Evolutionary conservation across 108 stramenopile genomes (phyloP), one percentile per base, ranked within the genome.

Genomic region (Nannochloropsis oceanica): DNA sequence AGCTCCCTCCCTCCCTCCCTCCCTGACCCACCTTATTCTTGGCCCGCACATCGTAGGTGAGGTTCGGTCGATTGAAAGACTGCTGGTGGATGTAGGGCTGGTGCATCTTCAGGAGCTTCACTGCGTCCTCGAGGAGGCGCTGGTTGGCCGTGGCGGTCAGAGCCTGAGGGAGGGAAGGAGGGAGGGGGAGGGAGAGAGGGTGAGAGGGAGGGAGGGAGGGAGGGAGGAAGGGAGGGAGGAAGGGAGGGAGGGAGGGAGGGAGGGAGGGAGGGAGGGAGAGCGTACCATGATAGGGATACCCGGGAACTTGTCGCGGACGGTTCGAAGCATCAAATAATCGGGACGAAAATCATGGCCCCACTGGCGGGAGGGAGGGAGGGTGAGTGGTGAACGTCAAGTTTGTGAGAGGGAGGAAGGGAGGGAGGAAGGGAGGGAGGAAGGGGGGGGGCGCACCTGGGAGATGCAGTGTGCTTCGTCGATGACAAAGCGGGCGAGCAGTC

Each of bases 91-190:
- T 82, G 83, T 94, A 94, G 83, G 92, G 91, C 82, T 85, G 46
- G 18, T 46, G 82, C 80, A 89, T 82, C 26, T 42, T 27, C 20
- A 89, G 82, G 27, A 98, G 88, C 7, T 90, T 93, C 27, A 93
- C 89, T 59, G 95, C 93, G 83, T 95, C 94, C 91, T 97, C 96
- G 13, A 93, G 90, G 24, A 96, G 95, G 84, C 96, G 94, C 88
- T 96, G 88, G 86, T 96, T 95, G 24, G 99, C 99, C n/a, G 99
- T 99, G 13, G 99, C 99, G 24, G 99, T 99, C 44, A 99, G 91
- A 0, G 97, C 88, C 84, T 84, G n/a, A n/a, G n/a, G n/a, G n/a
- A n/a, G n/a, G n/a, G n/a, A n/a, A n/a, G n/a, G n/a, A n/a, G n/a
- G n/a, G n/a, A n/a, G n/a, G n/a, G n/a, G n/a, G n/a, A n/a, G n/a